Conservation (phyloP, 1,139 yeast species). For the Wickerhamiella infanticola region DNA sequence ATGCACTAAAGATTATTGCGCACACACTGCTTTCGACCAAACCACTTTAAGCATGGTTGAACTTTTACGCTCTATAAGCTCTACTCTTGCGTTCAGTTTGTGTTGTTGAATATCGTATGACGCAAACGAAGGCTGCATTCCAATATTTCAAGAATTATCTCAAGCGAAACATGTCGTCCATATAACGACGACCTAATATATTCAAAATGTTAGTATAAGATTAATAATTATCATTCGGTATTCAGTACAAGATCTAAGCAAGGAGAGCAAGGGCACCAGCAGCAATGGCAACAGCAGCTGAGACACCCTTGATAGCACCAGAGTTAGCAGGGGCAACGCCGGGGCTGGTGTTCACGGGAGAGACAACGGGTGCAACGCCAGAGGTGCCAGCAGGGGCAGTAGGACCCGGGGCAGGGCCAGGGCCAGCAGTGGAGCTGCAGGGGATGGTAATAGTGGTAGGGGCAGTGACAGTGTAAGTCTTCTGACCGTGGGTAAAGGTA, state of each 20-base stretch:
- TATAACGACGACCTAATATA: too few species aligned
- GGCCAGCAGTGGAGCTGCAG: background rate
- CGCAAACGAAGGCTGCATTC: too few species aligned
- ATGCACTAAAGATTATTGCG: too few species aligned
- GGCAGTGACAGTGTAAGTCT: constrained; percentile 7
- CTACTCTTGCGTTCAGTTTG: too few species aligned
- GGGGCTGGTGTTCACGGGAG: background rate
- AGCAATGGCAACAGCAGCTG: background rate
- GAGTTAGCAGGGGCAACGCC: background rate
- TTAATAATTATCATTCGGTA: too few species aligned
- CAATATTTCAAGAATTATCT: too few species aligned
- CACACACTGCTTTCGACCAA: too few species aligned
- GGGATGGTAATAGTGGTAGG: background rate
- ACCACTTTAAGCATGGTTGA: too few species aligned
- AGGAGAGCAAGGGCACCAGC: background rate
- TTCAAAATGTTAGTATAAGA: too few species aligned
- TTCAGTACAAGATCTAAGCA: background rate
- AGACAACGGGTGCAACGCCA: background rate
- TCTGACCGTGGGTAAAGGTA: constrained; percentile 6
- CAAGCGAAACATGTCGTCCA: too few species aligned
- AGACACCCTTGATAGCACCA: background rate
- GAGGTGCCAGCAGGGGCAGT: background rate
- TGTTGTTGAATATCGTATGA: too few species aligned
- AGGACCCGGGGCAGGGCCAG: background rate
- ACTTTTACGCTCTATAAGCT: too few species aligned